Conservation (phyloP, 371 early-diverging fungal species). For the Apophysomyces elegans region DNA sequence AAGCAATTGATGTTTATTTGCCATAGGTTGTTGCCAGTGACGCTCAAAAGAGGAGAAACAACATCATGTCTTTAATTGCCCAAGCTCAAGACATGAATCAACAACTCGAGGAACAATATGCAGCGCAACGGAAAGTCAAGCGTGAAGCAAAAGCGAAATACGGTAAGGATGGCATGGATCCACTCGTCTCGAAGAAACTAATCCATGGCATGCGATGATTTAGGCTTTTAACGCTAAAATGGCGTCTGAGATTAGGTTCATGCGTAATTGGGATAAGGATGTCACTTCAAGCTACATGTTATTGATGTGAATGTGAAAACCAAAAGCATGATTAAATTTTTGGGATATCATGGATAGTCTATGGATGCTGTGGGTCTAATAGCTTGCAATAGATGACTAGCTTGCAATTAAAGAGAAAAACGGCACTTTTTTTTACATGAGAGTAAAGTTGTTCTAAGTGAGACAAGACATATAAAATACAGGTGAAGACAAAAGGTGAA, state of each 20-base stretch:
- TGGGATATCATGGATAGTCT: too few relatives aligned
- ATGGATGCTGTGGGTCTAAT: too few relatives aligned
- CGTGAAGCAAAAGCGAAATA: constrained; percentile 75
- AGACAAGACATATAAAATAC: not conserved
- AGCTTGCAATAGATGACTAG: too few relatives aligned
- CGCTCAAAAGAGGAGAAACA: constrained; percentile 73
- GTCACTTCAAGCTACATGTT: too few relatives aligned
- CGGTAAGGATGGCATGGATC: constrained; percentile 41
- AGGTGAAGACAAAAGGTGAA: not conserved
- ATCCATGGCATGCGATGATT: not conserved
- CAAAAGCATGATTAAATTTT: too few relatives aligned
- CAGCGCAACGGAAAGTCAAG: constrained; percentile 64
- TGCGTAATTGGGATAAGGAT: too few relatives aligned
- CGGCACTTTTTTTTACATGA: not conserved
- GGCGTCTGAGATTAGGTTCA: too few relatives aligned
- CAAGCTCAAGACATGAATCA: constrained; percentile 73
- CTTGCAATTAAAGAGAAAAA: too few relatives aligned
- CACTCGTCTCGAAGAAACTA: not conserved
- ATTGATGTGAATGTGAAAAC: too few relatives aligned
- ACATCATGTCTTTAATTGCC: constrained; percentile 77
- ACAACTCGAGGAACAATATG: constrained; percentile 67
- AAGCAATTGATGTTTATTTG: not conserved
- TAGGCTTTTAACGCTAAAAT: not conserved
- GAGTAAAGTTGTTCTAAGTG: not conserved
- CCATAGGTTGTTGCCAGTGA: constrained; percentile 43